These are phyloP conservation scores for Chrysoporthe puriensis DNA, from an alignment of 2,329 filamentous ascomycete genomes.

Conservation along the genomic window DNA sequence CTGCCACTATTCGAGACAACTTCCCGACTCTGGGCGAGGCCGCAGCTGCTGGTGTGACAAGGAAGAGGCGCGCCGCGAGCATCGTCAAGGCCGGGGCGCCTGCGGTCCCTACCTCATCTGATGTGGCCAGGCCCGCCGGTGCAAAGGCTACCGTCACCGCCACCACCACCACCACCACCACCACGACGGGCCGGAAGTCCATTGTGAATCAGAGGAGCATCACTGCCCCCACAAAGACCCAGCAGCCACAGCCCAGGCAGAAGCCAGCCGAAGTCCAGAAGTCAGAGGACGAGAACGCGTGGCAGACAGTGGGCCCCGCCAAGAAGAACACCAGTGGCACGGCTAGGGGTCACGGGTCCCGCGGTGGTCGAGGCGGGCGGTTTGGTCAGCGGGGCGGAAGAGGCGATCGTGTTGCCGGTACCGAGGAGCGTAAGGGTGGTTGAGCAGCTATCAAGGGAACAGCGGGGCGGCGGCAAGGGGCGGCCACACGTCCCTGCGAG, in stretches of 20 bases:
- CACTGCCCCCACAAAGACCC: background rate
- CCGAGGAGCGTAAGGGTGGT: slow-evolving; percentile 26
- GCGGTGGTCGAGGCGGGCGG: background rate
- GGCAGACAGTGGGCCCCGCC: slow-evolving; percentile 19
- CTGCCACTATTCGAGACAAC: background rate
- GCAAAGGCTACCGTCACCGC: background rate
- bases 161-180: background rate
- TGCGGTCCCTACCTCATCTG: background rate
- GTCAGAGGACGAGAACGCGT: background rate
- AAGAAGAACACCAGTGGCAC: slow-evolving; percentile 11
- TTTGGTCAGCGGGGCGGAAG: background rate
- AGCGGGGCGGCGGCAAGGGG: background rate
- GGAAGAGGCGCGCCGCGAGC: slow-evolving; percentile 16
- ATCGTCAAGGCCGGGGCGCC: slow-evolving; percentile 11
- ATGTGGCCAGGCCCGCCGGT: background rate
- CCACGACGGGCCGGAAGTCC: background rate
- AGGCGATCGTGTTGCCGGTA: background rate
- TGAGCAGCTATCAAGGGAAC: background rate
- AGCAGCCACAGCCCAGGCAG: background rate
- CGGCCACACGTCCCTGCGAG: background rate
- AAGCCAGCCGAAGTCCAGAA: slow-evolving; percentile 8
- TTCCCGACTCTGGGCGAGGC: slow-evolving; percentile 23
- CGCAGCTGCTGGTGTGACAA: slow-evolving; percentile 2
- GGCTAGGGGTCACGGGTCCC: background rate
- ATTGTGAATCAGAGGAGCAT: background rate